phyloP scores from a whole-genome alignment of 1,284 basidiomycete species.

The Entoloma clypeatum region DNA sequence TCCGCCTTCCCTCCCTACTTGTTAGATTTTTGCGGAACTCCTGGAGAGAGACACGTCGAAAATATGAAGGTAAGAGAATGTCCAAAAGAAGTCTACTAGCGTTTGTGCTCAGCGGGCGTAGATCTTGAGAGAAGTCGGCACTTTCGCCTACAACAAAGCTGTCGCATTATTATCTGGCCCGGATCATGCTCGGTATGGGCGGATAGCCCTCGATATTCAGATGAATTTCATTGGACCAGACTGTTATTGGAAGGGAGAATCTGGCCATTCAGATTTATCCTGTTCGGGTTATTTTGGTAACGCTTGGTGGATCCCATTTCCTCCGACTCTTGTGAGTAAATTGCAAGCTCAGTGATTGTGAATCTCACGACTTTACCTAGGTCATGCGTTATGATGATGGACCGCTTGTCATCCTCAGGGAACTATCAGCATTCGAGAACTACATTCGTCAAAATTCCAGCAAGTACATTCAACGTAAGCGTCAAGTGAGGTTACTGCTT shows the following conservation, averaged over 20 bases:
- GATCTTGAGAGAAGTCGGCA: constrained; percentile 70
- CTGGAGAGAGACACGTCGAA: constrained; percentile 74
- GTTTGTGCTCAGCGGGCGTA: constrained; percentile 22
- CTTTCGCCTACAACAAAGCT: constrained; percentile 48
- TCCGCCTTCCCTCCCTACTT: constrained; percentile 72
- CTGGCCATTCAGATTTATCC: constrained; percentile 26
- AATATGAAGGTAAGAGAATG: constrained; percentile 62
- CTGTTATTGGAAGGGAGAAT: constrained; percentile 55
- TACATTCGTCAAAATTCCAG: constrained; percentile 68
- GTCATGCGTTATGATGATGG: constrained; percentile 74
- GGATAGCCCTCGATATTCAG: constrained; percentile 52
- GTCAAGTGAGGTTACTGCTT: constrained; percentile 64
- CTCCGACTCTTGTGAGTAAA: constrained; percentile 56
- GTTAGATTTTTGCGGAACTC: constrained; percentile 62
- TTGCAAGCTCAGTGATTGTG: not conserved
- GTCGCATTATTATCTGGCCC: constrained; percentile 44
- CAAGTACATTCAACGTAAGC: constrained; percentile 44
- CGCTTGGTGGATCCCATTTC: constrained; percentile 78
- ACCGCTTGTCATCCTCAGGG: constrained; percentile 44
- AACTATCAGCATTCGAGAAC: constrained; percentile 49
- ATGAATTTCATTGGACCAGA: constrained; percentile 62
- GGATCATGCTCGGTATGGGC: constrained; percentile 42
- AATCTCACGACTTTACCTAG: constrained; percentile 28
- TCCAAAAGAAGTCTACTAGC: not conserved
- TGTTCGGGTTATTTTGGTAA: constrained; percentile 64